Evolutionary conservation across 1,284 basidiomycete genomes (phyloP), one percentile per base, ranked within the genome.

Genomic region (Trichosporon sp.): DNA sequence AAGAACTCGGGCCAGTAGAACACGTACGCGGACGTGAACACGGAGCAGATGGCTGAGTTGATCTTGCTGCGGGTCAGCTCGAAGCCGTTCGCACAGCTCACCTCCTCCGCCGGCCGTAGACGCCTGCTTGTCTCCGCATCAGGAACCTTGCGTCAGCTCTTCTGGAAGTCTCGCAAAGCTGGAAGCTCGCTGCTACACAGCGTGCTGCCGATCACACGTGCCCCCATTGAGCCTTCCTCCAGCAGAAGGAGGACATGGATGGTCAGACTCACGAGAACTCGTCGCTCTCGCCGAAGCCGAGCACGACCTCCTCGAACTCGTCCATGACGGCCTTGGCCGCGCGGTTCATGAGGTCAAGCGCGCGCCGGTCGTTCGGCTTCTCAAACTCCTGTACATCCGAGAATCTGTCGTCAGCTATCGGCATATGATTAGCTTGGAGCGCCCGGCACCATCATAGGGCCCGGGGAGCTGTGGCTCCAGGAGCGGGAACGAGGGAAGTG

Each of bases 271-370:
- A 91, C 93, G 93, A 97, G 84, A 89, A 98, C 83, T 99, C 97
- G 82, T 99, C 97, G 51, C 93, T 96, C 85, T 99, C 93, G 1
- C 96, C 96, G 80, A 97, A 99, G 0, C 88, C 96, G 32, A 95
- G 86, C 6, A 93, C 84, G 65, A 96, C 88, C 78, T 95, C 93
- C 58, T 88, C 87, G 77, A 91, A 90, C 77, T 91, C 89, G 42
- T 89, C 84, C 91, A 99, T 92, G 38, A 97, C 87, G 58, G 88
- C 85, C 73, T 86, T 86, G 0, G 97, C 96, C 0, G 95, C 93
- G 69, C 88, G 87, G 79, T 99, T 95, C 96, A 99, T 98, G 51
- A 99, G 87, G 72, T 90, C 83, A 7, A 99, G 86, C 0, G 95
- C 96, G 21, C 89, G 87, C 42, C 87, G 82, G 82, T 99, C 96